Base-by-base conservation (phyloP, 1,284 basidiomycete species). In the Melampsora abietis-canadensis region DNA sequence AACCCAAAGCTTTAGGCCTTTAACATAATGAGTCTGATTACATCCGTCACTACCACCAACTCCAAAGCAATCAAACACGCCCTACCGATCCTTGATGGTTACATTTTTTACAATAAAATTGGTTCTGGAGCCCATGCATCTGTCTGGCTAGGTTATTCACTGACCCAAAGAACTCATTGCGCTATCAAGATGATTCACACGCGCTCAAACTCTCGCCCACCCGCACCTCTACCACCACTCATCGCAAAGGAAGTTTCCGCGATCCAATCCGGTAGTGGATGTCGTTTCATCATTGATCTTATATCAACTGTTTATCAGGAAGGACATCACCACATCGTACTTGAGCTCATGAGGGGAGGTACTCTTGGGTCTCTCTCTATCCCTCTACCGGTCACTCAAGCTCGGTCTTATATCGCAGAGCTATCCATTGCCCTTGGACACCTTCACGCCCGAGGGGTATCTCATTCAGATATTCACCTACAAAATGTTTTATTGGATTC, bases 401-500 rank as follows among this genome's bases (percentile, higher is more conserved):
- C 80, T 1, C 48, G 77, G 14, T 81, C 79, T 73, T 81, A 81
- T 62, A 73, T 80, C 21, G 80, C 79, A 63, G 80, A 81, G 72
- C 78, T 81, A 37, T 73, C 81, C 34, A 74, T 81, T 46, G 80
- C 80, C 4, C 67, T 81, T 44, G 78, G 78, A 27, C 81, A 78
- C 57, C 66, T 81, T 8, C 80, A 81, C 76, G 76, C 76, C 61
- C 63, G 69, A 21, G 73, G 77, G 34, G 78, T 81, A 59, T 78
- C 81, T 59, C 81, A 81, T 68, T 77, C 79, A 74, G 80, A 68
- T 61, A 76, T 77, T 27, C 5, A 30, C 10, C 80, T 80, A 1
- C 80, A 81, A 47, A 81, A 81, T 72, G 79, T 79, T 48, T 72
- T 81, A 10, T 77, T 81, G 44, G 80, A 81, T 48, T 80, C 78